Evolutionary conservation across 257 asterid species (phyloP).

Genomic region (Ilex aquifolium): DNA sequence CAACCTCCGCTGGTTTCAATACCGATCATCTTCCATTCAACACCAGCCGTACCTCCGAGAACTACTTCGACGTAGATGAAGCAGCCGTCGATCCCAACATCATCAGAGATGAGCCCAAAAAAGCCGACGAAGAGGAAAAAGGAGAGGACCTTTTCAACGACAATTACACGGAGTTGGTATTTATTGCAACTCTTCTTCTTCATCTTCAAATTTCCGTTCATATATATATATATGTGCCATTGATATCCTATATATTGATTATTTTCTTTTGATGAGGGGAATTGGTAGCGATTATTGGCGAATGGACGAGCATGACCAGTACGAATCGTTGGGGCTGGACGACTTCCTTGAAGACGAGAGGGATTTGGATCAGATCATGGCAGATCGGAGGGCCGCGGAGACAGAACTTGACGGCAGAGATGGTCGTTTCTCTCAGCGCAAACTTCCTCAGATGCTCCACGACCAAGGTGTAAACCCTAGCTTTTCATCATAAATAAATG

Average conservation of each 20-base stretch:
- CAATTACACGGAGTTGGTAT: slow-evolving; percentile 64
- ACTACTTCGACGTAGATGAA: slow-evolving; percentile 74
- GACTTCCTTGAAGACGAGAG: slow-evolving; percentile 89
- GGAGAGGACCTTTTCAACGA: slow-evolving; percentile 95
- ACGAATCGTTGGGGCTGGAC: slow-evolving; percentile 67
- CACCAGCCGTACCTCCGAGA: slow-evolving; percentile 54
- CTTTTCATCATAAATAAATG: not conserved
- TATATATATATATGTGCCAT: not conserved
- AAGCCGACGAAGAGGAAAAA: slow-evolving; percentile 33
- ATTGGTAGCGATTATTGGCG: slow-evolving; percentile 64
- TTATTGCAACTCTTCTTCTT: not conserved
- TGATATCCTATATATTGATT: not conserved
- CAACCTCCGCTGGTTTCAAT: slow-evolving; percentile 87
- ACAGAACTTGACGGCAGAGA: slow-evolving; percentile 67
- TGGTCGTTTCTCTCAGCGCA: slow-evolving; percentile 52
- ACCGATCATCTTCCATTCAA: slow-evolving; percentile 79
- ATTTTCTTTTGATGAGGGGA: not conserved
- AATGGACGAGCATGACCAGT: slow-evolving; percentile 79
- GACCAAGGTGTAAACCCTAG: slow-evolving; percentile 60
- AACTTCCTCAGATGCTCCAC: slow-evolving; percentile 79
- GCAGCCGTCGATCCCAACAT: slow-evolving; percentile 85
- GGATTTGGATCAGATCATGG: slow-evolving; percentile 75
- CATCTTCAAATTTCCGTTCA: not conserved
- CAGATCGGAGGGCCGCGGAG: slow-evolving; percentile 87
- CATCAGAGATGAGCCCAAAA: slow-evolving; percentile 71